A percentile compares a stretch with the other conserved stretches of the same genome.
These are phyloP conservation scores for Ulmus americana DNA, from an alignment of 331 rosid genomes.

Conservation along the genomic window DNA sequence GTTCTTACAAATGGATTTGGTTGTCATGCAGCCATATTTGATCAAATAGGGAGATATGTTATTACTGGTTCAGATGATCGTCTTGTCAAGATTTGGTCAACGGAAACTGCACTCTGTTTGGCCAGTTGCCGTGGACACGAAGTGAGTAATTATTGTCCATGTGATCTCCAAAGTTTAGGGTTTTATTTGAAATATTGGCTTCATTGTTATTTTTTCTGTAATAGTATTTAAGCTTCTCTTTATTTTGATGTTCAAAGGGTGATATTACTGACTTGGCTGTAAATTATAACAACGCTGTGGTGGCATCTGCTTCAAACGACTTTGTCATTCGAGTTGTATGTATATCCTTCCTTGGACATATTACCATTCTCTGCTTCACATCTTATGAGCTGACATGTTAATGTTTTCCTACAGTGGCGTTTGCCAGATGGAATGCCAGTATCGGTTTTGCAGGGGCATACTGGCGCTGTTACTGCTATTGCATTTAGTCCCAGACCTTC, in stretches of 20 bases:
- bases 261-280: conserved; percentile 86
- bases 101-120: conserved; percentile 87
- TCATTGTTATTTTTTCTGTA: conserved; percentile 2
- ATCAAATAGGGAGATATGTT: conserved; percentile 80
- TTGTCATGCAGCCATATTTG: conserved; percentile 77
- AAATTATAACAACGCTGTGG: conserved; percentile 71
- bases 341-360: conserved; percentile 16
- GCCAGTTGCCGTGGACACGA: conserved; percentile 92
- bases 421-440: conserved; percentile 82
- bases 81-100: conserved; percentile 93
- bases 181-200: neutral
- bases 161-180: conserved; percentile 18
- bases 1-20: conserved; percentile 12
- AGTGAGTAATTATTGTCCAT: conserved; percentile 45
- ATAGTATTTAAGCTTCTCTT: conserved; percentile 22
- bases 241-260: conserved; percentile 48
- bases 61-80: conserved; percentile 91
- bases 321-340: conserved; percentile 84
- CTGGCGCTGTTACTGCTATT: conserved; percentile 76
- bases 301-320: conserved; percentile 92
- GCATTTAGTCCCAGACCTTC: conserved; percentile 73
- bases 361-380: conserved; percentile 8
- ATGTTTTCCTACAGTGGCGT: conserved; percentile 65
- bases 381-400: conserved; percentile 16
- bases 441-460: conserved; percentile 84